Conservation (phyloP, 495 filamentous ascomycete genomes). For the Penicillium paradoxum region DNA sequence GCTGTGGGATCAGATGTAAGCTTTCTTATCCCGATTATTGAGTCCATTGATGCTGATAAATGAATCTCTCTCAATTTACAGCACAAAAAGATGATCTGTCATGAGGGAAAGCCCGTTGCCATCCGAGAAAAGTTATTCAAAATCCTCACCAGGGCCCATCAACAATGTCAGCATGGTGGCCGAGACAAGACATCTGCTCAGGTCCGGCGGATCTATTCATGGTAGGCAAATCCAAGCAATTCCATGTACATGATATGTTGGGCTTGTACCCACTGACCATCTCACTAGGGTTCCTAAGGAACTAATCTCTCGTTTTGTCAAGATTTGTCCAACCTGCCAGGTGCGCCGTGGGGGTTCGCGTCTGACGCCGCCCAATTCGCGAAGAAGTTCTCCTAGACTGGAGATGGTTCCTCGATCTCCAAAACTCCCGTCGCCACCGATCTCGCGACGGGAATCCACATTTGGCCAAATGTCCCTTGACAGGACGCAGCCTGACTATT, state of each 20-base stretch:
- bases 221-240: constrained; percentile 31
- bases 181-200: constrained; percentile 56
- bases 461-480: constrained; percentile 26
- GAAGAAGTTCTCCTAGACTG: constrained; percentile 38
- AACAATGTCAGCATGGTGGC: constrained; percentile 56
- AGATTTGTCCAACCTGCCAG: constrained; percentile 51
- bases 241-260: not conserved
- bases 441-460: constrained; percentile 33
- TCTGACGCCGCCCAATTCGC: constrained; percentile 42
- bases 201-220: constrained; percentile 54
- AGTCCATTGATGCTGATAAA: constrained; percentile 10
- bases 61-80: constrained; percentile 1
- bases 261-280: constrained; percentile 2
- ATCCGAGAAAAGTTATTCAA: constrained; percentile 55
- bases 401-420: constrained; percentile 37
- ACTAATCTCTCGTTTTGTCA: constrained; percentile 54
- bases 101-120: constrained; percentile 58
- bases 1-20: constrained; percentile 38
- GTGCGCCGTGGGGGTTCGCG: constrained; percentile 43
- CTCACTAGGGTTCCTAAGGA: constrained; percentile 51
- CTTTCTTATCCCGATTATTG: not conserved
- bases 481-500: constrained; percentile 32
- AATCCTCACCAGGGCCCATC: constrained; percentile 52
- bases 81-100: constrained; percentile 48
- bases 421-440: constrained; percentile 38